A percentile compares a stretch with the other conserved stretches of the same genome.
Conservation (phyloP, 352 stramenopile species). For the Phytophthora fragariaefolia region DNA sequence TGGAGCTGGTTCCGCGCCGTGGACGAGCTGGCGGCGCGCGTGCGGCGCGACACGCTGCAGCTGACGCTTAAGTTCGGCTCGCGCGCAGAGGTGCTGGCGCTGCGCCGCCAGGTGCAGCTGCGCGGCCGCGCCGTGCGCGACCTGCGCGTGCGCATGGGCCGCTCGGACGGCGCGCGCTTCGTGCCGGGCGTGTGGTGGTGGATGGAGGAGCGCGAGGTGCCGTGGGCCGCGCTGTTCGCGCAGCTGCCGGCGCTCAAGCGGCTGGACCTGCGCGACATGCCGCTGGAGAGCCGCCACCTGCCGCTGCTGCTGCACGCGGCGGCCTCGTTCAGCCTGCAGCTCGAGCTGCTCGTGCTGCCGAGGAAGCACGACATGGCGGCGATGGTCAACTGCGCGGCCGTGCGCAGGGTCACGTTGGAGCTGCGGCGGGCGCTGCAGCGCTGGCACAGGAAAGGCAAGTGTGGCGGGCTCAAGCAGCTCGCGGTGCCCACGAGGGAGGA, state of each 20-base stretch:
- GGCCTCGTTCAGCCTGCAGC: slow-evolving; percentile 37
- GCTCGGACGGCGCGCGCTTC: slow-evolving; percentile 37
- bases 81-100: slow-evolving; percentile 33
- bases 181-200: slow-evolving; percentile 33
- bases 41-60: slow-evolving; percentile 34
- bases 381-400: slow-evolving; percentile 16
- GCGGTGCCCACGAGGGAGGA: slow-evolving; percentile 37
- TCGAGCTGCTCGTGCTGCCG: slow-evolving; percentile 41
- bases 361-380: slow-evolving; percentile 23
- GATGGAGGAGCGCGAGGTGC: slow-evolving; percentile 42
- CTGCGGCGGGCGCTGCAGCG: slow-evolving; percentile 38
- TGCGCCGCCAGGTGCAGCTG: slow-evolving; percentile 26
- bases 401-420: slow-evolving; percentile 30
- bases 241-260: slow-evolving; percentile 31
- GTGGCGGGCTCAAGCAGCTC: slow-evolving; percentile 46
- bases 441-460: slow-evolving; percentile 39
- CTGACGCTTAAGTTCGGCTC: slow-evolving; percentile 41
- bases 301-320: slow-evolving; percentile 30
- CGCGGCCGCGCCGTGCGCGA: slow-evolving; percentile 36
- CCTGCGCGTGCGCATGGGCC: slow-evolving; percentile 45
- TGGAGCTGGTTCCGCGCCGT: slow-evolving; percentile 42
- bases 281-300: slow-evolving; percentile 37
- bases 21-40: slow-evolving; percentile 38
- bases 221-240: slow-evolving; percentile 34
- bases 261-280: slow-evolving; percentile 39